Evolutionary conservation across 2,329 filamentous ascomycete species (phyloP), one percentile per base, ranked within the genome.

Genomic region (Fusarium verrucosum): DNA sequence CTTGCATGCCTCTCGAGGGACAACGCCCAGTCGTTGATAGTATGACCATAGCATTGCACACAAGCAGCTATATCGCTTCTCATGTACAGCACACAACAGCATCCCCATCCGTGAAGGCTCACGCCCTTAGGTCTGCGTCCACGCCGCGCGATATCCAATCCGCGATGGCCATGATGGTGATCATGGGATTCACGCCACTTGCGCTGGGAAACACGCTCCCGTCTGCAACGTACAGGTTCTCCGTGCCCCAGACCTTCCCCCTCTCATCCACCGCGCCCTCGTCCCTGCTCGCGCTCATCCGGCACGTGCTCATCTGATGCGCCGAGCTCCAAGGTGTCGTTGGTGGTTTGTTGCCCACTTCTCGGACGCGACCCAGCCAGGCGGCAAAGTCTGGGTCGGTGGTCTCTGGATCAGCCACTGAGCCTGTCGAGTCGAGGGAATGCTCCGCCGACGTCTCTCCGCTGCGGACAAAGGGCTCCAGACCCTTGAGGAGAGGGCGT

Each of bases 141-240:
- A 90, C 74, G 1, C 83, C 82, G 69, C 83, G 79, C 4, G 86
- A 86, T 61, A 91, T 88, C 77, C 85, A 85, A 71, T 91, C 86
- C 44, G 87, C 82, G 69, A 91, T 83, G 2, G 86, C 86, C 91
- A 94, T 92, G 55, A 81, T 83, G 13, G 90, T 92, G 38, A 93
- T 80, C 91, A 94, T 94, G 13, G 91, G 91, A 74, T 94, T 94
- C 26, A 93, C 90, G 2, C 91, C 91, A 73, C 87, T 92, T 11
- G 90, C 90, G 54, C 85, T 89, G 2, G 90, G 91, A 61, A 94
- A 90, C 11, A 92, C 87, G 73, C 89, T 92, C 40, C 89, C 87
- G 75, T 94, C 91, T 10, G 88, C 86, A 17, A 94, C 86, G 72
- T 87, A 92, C 68, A 94, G 71, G 1, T 83, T 85, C 68, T 87